phyloP scores from a whole-genome alignment of 805 yeast genomes.

The Peterozyma xylosa region DNA sequence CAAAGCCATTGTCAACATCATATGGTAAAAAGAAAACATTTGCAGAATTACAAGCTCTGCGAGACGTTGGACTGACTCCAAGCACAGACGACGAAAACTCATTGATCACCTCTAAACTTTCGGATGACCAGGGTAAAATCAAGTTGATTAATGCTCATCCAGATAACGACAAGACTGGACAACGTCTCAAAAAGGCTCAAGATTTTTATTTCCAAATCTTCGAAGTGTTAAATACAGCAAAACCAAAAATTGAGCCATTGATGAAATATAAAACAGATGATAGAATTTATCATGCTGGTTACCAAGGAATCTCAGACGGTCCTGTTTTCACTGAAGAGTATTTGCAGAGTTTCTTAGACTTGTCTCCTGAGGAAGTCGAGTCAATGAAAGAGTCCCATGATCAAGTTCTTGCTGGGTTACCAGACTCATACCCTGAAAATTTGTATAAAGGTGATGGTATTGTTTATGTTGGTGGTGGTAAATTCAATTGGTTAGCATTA shows the following conservation, averaged over 20 bases:
- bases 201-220: conserved; percentile 35
- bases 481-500: conserved; percentile 63
- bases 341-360: conserved; percentile 38
- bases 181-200: conserved; percentile 28
- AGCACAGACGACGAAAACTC: not conserved
- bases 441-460: conserved; percentile 49
- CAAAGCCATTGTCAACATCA: too few relatives aligned
- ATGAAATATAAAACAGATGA: conserved; percentile 35
- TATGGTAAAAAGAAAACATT: too few relatives aligned
- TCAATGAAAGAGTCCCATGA: conserved; percentile 40
- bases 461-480: conserved; percentile 76
- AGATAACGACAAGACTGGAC: conserved; percentile 23
- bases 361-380: conserved; percentile 32
- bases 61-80: too few relatives aligned
- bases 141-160: conserved; percentile 15
- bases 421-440: conserved; percentile 34
- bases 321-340: conserved; percentile 45
- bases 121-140: conserved; percentile 12
- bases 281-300: conserved; percentile 49
- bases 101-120: conserved; percentile 2
- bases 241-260: conserved; percentile 35
- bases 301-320: conserved; percentile 28
- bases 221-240: conserved; percentile 22
- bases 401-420: conserved; percentile 36
- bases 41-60: not conserved